A percentile compares a stretch with the other conserved stretches of the same genome.
Conservation (phyloP, 495 filamentous ascomycete genomes). For the Melanomma pulvis-pyrius region DNA sequence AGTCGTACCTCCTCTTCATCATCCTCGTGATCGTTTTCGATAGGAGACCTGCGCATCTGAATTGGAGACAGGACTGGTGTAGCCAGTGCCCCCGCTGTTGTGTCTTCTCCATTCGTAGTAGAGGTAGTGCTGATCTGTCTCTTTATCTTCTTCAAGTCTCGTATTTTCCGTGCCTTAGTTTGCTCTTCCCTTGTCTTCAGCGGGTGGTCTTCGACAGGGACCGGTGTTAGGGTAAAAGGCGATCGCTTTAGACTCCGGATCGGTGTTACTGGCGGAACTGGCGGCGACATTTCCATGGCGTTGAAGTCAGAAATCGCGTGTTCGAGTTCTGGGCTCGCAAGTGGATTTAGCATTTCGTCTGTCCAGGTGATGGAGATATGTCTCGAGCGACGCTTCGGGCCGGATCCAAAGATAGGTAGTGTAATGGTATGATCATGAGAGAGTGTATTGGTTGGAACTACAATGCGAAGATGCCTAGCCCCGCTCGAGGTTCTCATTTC, state of each 20-base stretch:
- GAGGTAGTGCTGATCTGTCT: not conserved
- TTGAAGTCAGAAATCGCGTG: constrained; percentile 9
- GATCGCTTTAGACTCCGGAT: not conserved
- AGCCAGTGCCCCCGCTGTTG: not conserved
- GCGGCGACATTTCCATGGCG: not conserved
- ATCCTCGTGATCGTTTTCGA: not conserved
- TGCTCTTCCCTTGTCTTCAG: constrained; percentile 16
- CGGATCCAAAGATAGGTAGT: not conserved
- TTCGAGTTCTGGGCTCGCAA: constrained; percentile 21
- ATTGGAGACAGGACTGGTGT: not conserved
- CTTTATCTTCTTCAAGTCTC: constrained; percentile 17
- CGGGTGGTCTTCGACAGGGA: constrained; percentile 21
- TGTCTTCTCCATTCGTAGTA: not conserved
- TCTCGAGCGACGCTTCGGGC: not conserved
- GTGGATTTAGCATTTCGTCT: constrained; percentile 29
- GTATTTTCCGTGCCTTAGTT: constrained; percentile 17
- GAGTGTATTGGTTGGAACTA: not conserved
- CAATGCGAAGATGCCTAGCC: constrained; percentile 18
- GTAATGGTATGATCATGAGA: not conserved
- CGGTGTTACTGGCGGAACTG: not conserved
- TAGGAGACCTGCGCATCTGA: not conserved
- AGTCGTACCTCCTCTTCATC: not conserved
- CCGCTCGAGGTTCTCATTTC: constrained; percentile 21
- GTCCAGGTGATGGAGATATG: constrained; percentile 14
- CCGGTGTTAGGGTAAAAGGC: not conserved